Evolutionary conservation across 2,329 filamentous ascomycete species (phyloP).

Genomic region (Parascedosporium putredinis): DNA sequence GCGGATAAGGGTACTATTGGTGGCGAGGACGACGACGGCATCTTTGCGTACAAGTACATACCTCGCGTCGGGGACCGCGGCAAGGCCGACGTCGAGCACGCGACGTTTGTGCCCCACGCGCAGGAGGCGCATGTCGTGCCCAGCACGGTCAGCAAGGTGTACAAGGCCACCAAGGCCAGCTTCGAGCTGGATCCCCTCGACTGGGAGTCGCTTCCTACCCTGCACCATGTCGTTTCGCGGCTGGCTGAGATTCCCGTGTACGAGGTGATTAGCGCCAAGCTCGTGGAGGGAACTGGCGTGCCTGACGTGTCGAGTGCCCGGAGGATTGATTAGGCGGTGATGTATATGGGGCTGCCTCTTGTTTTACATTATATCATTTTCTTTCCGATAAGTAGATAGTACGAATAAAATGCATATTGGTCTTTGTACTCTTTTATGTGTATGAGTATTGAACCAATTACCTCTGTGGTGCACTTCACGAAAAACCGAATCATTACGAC

Average conservation of each 20-base stretch:
- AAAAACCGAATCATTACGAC: too few relatives aligned
- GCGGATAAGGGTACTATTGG: constrained; percentile 16
- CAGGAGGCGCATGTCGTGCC: constrained; percentile 22
- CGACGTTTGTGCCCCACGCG: constrained; percentile 26
- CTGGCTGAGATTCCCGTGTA: constrained; percentile 47
- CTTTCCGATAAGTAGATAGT: too few relatives aligned
- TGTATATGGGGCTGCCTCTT: background rate
- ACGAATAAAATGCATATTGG: too few relatives aligned
- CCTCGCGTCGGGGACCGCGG: constrained; percentile 41
- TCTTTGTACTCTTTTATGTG: too few relatives aligned
- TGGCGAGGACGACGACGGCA: constrained; percentile 27
- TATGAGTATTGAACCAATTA: too few relatives aligned
- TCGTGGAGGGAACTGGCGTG: constrained; percentile 44
- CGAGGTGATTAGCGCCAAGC: constrained; percentile 42
- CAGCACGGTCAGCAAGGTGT: constrained; percentile 21
- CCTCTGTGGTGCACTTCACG: too few relatives aligned
- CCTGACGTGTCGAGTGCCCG: constrained; percentile 30
- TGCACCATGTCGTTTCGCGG: constrained; percentile 44
- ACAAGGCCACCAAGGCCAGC: constrained; percentile 27
- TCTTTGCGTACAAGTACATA: constrained; percentile 45
- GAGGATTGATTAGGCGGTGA: constrained; percentile 18
- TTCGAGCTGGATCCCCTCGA: constrained; percentile 38
- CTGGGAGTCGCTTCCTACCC: constrained; percentile 45
- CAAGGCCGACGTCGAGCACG: constrained; percentile 41
- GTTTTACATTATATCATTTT: too few relatives aligned